Base-by-base conservation (phyloP, 2,329 filamentous ascomycete genomes). In the Fusarium aywerte region DNA sequence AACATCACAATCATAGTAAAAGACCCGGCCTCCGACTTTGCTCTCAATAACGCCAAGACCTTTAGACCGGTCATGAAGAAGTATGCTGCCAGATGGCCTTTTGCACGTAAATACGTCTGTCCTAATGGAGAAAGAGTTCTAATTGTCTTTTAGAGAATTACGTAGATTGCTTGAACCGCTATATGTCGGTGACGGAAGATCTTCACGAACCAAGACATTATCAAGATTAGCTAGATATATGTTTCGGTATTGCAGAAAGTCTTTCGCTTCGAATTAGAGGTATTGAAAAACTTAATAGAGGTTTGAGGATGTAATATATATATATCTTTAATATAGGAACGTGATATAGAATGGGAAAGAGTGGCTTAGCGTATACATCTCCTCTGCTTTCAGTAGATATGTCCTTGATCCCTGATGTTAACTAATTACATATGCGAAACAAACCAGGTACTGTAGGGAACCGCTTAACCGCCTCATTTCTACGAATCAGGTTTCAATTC, bases 401-500 rank as follows among this genome's bases (percentile, higher is more conserved):
- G 27, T 11, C 27, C 27, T 11, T 27, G 27, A 9, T 27, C 11
- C 4, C 5, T 10, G 27, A 27, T 10, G 11, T 4, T 10, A 27
- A 11, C 7, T 2, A 27, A 23, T 29, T 13, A 12, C 13, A 53
- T 45, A 36, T n/a, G n/a, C 15, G 40, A 52, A 18, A 18, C 21
- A 20, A 4, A 25, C 35, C 23, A n/a, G 8, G 29, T 35, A 43
- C n/a, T n/a, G 25, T 33, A 20, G 23, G 4, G n/a, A n/a, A n/a
- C 13, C 49, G 38, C 16, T 52, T 52, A 9, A 52, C 21, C 38
- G 7, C 29, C 12, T 23, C 20, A 12, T 18, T 21, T 25, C 38
- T 58, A 20, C 45, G 45, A 49, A 49, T 49, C 45, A 49, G 5
- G 20, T 5, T 50, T 25, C 52, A 25, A 45, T 58, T 63, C 53